Percentiles rank a stretch among this genome's conserved stretches.
Evolutionary conservation across 192 early-diverging fungal species (phyloP).

Genomic region (Linnemannia schmuckeri): DNA sequence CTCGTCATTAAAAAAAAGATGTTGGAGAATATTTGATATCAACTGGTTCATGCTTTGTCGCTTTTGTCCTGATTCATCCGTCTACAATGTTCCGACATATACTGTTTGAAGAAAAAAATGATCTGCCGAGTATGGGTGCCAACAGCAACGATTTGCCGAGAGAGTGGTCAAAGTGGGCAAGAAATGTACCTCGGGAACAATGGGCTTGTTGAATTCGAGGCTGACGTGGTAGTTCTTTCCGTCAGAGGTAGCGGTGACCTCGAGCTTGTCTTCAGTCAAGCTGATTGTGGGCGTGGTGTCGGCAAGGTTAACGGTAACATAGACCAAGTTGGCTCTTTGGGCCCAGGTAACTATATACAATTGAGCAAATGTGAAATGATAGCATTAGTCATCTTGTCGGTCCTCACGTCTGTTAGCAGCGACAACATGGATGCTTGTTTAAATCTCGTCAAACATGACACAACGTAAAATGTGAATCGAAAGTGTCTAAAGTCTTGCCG

Average conservation of each 20-base stretch:
- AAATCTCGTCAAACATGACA: background rate
- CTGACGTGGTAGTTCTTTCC: constrained; percentile 79
- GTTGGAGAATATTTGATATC: background rate
- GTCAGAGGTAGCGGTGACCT: constrained; percentile 71
- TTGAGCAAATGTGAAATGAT: background rate
- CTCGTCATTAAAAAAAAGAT: background rate
- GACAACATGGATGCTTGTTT: background rate
- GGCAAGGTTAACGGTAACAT: constrained; percentile 83
- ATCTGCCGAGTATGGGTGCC: background rate
- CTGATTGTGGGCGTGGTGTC: constrained; percentile 75
- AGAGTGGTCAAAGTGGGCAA: background rate
- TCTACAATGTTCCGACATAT: background rate
- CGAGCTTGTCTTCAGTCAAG: constrained; percentile 67
- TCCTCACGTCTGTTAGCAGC: background rate
- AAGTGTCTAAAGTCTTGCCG: background rate
- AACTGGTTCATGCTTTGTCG: background rate
- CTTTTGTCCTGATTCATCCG: background rate
- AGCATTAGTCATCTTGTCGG: background rate
- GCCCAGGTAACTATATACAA: constrained; percentile 85
- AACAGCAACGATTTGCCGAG: background rate
- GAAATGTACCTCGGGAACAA: constrained; percentile 78
- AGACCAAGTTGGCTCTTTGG: constrained; percentile 85
- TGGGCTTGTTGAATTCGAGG: constrained; percentile 78
- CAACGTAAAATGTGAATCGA: background rate
- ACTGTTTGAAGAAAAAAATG: background rate